Evolutionary conservation across 148 eudicot genomes (phyloP).

Genomic region (Dysphania ambrosioides): DNA sequence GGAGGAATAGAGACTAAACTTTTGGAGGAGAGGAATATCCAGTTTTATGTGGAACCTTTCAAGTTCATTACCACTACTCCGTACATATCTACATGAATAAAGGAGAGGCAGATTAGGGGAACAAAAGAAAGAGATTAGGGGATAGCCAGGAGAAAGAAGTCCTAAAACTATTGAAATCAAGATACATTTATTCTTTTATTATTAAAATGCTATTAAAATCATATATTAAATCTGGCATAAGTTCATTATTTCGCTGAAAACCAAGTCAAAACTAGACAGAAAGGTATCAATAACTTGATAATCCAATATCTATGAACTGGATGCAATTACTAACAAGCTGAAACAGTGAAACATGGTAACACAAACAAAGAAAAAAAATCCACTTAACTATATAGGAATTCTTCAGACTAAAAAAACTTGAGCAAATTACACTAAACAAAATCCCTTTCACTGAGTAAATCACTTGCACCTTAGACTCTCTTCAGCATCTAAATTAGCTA

Average conservation of each 20-base stretch:
- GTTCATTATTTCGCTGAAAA: neutral
- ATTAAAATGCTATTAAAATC: too few species aligned
- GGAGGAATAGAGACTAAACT: neutral
- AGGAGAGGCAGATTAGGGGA: neutral
- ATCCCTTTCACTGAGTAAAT: neutral
- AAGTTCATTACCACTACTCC: neutral
- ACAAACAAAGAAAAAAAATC: neutral
- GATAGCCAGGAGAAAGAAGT: neutral
- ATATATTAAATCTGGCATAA: too few species aligned
- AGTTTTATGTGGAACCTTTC: too few species aligned
- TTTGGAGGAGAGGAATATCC: neutral
- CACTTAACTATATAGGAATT: neutral
- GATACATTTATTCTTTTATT: neutral
- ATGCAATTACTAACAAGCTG: neutral
- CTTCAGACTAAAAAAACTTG: neutral
- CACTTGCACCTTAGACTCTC: neutral
- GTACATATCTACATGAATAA: neutral
- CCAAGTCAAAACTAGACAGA: neutral
- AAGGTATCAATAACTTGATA: neutral
- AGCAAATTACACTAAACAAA: neutral
- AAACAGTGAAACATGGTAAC: neutral
- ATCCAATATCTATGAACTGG: neutral
- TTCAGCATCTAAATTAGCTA: neutral
- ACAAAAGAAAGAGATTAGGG: neutral
- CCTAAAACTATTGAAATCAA: too few species aligned